Base-by-base conservation (phyloP, 495 filamentous ascomycete genomes). In the Talaromyces liani region DNA sequence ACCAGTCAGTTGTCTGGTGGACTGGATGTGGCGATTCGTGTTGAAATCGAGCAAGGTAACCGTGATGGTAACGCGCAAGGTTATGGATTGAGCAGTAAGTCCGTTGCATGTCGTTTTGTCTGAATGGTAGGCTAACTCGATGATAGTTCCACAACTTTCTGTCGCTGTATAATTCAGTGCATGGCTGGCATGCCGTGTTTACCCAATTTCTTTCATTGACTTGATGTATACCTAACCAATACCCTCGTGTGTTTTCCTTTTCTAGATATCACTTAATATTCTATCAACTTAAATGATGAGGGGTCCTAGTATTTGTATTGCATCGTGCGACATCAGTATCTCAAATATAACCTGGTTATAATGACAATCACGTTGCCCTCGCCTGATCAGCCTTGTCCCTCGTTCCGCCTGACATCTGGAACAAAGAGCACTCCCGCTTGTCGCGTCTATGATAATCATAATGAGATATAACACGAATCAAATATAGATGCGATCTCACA, bases 21-120 rank as follows among this genome's bases (percentile, higher is more conserved):
- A 31, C 72, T 93, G 24, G 88, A 91, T 67, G 83, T 91, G 51
- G 77, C 82, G 62, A 85, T 90, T 67, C 77, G 80, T 4, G 85
- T 93, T 27, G 90, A 93, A 75, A 85, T 87, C 62, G 81, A 90
- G 69, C 86, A 87, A 64, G 84, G 86, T 62, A 78, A 91, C 68
- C 72, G 70, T 12, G 69, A 84, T 55, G 90, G 88, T 10, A 72
- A 74, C 63, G 90, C 90, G 2, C 77, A 87, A 65, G 79, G 80
- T 16, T 92, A 92, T 70, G 90, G 88, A 36, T 82, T 92, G 64
- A 86, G 77, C 65, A 78, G 79, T 80, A 74, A 73, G 76, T 76
- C 34, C 25, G 14, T 9, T 33, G 27, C 20, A 7, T 29, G 39
- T 31, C 9, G n/a, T 31, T 62, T 10, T 54, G 12, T 59, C 3